These are phyloP conservation scores for Capronia americana DNA, from an alignment of 2,329 filamentous ascomycete genomes.

Conservation along the genomic window DNA sequence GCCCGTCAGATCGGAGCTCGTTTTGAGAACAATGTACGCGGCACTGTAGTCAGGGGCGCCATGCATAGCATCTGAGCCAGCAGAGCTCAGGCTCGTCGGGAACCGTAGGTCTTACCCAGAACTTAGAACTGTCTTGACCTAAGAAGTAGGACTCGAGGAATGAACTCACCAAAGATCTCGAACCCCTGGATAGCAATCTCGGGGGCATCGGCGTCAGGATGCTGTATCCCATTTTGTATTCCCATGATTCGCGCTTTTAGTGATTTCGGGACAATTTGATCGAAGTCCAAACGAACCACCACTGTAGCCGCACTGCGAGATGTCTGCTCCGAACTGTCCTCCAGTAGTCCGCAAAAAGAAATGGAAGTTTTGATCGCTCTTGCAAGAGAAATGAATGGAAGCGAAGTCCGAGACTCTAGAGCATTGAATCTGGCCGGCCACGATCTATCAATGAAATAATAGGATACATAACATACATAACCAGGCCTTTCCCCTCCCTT, in stretches of 20 bases:
- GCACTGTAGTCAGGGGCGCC: conserved; percentile 89
- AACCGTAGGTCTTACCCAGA: conserved; percentile 8
- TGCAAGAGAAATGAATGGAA: too few species aligned
- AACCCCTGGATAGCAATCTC: background rate
- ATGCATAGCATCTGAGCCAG: conserved; percentile 69
- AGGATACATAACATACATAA: too few species aligned
- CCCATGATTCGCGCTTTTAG: background rate
- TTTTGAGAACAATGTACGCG: conserved; percentile 91
- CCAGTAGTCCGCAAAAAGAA: background rate
- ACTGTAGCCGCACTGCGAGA: background rate
- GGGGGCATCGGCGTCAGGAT: background rate
- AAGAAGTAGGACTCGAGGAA: background rate
- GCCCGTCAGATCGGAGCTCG: conserved; percentile 64
- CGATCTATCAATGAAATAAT: conserved; percentile 40
- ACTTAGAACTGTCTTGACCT: background rate
- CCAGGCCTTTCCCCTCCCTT: too few species aligned
- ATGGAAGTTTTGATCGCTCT: too few species aligned
- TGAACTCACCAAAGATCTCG: conserved; percentile 8
- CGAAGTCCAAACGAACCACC: background rate
- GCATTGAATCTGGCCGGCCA: conserved; percentile 50
- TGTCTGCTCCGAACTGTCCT: background rate
- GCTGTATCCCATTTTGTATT: background rate
- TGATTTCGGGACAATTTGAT: background rate
- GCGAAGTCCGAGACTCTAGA: conserved; percentile 10
- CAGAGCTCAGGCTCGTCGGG: conserved; percentile 18